Evolutionary conservation across 108 stramenopile species (phyloP).

Genomic region (Epithemia pelagica): DNA sequence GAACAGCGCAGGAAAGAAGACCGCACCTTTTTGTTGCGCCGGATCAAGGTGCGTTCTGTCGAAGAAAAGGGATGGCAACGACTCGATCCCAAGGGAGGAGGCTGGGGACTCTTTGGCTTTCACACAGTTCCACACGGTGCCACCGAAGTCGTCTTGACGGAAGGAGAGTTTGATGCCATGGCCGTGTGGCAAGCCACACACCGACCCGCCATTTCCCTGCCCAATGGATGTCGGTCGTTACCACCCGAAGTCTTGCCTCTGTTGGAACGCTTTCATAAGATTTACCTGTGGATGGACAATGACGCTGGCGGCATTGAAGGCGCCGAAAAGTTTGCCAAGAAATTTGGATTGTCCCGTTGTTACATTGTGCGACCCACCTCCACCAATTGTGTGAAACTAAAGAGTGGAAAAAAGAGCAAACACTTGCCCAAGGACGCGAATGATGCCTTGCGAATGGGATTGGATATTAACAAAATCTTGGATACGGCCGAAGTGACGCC

Average conservation of each 20-base stretch:
- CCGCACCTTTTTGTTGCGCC: conserved; percentile 52
- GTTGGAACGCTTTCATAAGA: conserved; percentile 85
- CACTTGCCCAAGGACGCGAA: conserved; percentile 95
- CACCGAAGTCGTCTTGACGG: conserved; percentile 84
- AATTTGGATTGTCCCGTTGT: conserved; percentile 77
- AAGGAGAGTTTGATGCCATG: conserved; percentile 99
- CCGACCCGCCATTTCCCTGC: conserved; percentile 67
- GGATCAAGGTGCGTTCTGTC: conserved; percentile 81
- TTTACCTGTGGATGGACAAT: conserved; percentile 96
- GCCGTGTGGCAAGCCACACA: conserved; percentile 94
- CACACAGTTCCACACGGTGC: conserved; percentile 78
- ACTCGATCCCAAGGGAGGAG: conserved; percentile 80
- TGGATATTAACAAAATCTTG: conserved; percentile 58
- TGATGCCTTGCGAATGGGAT: conserved; percentile 80
- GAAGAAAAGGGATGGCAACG: conserved; percentile 75
- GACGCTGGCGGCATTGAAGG: conserved; percentile 86
- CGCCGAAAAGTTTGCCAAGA: conserved; percentile 83
- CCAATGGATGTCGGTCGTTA: conserved; percentile 89
- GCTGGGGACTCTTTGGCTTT: conserved; percentile 94
- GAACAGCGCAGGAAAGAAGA: conserved; percentile 10
- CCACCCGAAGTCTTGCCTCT: conserved; percentile 85
- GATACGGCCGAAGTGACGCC: conserved; percentile 45
- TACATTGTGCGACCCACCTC: conserved; percentile 50
- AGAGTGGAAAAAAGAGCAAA: not conserved
- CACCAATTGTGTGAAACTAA: not conserved